Evolutionary conservation across 2,329 filamentous ascomycete species (phyloP), one percentile per base, ranked within the genome.

Genomic region (Penicillium vulpinum): DNA sequence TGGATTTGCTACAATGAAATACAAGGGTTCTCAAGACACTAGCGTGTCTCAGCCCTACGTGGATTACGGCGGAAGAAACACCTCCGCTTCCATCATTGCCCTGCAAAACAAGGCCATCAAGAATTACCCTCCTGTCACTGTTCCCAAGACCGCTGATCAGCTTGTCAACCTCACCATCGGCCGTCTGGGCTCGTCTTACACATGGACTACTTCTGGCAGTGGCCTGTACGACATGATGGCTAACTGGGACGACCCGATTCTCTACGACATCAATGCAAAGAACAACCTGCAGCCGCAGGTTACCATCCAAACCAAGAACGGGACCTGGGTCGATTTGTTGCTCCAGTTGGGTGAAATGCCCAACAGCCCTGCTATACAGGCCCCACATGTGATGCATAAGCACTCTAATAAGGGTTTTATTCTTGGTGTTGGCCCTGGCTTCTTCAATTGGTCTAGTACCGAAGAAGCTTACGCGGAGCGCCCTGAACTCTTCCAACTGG

Each of bases 71-170:
- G 84, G 85, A 21, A 57, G 58, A 7, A 77, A 77, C 2, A 63
- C 75, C 0, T 76, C 78, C 0, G 57, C 68, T 18, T 72, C 71
- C 5, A 74, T 82, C 16, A 67, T 71, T 18, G 63, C 79, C 38
- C 80, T 84, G 67, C 63, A 79, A 56, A 72, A 78, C 54, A 68
- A 61, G 22, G 48, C 18, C 13, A 63, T 60, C 4, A 56, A 51
- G 16, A 54, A 59, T 22, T 58, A 61, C 21, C 29, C 59, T 59
- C 2, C 77, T 79, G 35, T 71, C 70, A n/a, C 78, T 79, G 1
- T 85, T 76, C 64, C 83, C 80, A 0, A 72, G 77, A 1, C 71
- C 74, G 79, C 78, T 0, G 78, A 84, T 61, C 72, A 75, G 45
- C 78, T 81, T 2, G 78, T 79, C 63, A 74, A 70, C 35, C 65